Percentiles rank a stretch among this genome's conserved stretches.
These are phyloP conservation scores for Ogataea nakhonphanomensis DNA, from an alignment of 805 yeast species.

Conservation along the genomic window DNA sequence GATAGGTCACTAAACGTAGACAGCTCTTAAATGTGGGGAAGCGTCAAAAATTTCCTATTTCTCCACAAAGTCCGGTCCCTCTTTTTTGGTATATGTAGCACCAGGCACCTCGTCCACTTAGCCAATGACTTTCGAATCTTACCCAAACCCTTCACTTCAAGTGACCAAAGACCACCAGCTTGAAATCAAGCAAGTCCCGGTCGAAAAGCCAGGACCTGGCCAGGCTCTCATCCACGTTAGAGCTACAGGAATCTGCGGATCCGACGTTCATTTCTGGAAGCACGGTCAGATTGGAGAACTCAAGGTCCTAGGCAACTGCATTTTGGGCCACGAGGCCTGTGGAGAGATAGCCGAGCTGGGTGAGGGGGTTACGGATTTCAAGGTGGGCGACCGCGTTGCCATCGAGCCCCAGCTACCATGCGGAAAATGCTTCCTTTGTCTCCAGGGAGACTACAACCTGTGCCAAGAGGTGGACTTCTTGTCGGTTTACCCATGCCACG, in stretches of 20 bases:
- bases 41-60: constrained; percentile 4
- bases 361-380: constrained; percentile 41
- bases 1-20: too few species aligned
- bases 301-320: constrained; percentile 33
- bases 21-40: constrained; percentile 2
- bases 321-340: constrained; percentile 44
- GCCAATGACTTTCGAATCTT: constrained; percentile 4
- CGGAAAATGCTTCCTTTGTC: constrained; percentile 36
- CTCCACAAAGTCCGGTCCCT: not conserved
- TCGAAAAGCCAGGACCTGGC: constrained; percentile 30
- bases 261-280: constrained; percentile 67
- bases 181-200: constrained; percentile 19
- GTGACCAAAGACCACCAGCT: constrained; percentile 21
- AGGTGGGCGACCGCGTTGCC: constrained; percentile 47
- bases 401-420: constrained; percentile 57
- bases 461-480: constrained; percentile 38
- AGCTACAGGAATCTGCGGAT: constrained; percentile 73
- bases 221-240: constrained; percentile 55
- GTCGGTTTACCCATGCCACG: constrained; percentile 38
- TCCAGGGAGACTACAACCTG: constrained; percentile 39
- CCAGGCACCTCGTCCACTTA: not conserved
- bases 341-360: constrained; percentile 50
- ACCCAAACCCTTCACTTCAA: constrained; percentile 21
- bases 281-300: constrained; percentile 61
- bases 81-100: not conserved